These are phyloP conservation scores for Trypanosoma platydactyli DNA, from an alignment of 208 protist genomes.

Conservation along the genomic window DNA sequence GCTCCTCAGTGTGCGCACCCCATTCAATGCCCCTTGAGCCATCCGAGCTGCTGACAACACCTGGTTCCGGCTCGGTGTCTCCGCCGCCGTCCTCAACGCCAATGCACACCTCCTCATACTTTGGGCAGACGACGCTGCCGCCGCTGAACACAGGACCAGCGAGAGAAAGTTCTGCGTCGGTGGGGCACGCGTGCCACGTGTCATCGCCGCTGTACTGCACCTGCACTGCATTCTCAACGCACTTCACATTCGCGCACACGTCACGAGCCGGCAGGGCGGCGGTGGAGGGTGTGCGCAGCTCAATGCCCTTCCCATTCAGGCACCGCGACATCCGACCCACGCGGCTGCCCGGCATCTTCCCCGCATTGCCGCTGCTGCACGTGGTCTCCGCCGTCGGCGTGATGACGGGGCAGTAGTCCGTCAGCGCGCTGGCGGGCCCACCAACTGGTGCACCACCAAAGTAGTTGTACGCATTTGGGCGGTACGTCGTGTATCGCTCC, in stretches of 20 bases:
- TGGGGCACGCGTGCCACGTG: neutral
- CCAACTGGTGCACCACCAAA: neutral
- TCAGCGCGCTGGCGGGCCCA: neutral
- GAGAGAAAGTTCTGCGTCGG: neutral
- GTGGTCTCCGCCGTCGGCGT: neutral
- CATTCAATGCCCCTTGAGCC: too few relatives aligned
- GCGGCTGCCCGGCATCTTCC: neutral
- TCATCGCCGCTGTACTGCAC: conserved; percentile 7
- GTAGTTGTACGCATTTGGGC: neutral
- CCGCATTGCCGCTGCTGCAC: neutral
- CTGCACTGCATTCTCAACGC: neutral
- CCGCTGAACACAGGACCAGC: neutral
- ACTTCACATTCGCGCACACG: conserved; percentile 12
- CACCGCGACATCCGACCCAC: neutral
- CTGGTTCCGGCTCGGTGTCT: too few relatives aligned
- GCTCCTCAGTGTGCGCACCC: too few relatives aligned
- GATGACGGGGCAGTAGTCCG: conserved; percentile 3
- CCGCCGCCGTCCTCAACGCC: too few relatives aligned
- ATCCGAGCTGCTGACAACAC: too few relatives aligned
- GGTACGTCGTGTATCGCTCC: neutral
- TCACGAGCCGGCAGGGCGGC: neutral
- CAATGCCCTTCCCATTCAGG: conserved; percentile 1
- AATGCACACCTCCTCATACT: conserved; percentile 11
- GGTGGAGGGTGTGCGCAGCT: neutral
- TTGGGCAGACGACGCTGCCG: conserved; percentile 1